A percentile compares a stretch with the other conserved stretches of the same genome.
These are phyloP conservation scores for Fusarium sarcochroum DNA, from an alignment of 2,329 filamentous ascomycete species.

Conservation along the genomic window DNA sequence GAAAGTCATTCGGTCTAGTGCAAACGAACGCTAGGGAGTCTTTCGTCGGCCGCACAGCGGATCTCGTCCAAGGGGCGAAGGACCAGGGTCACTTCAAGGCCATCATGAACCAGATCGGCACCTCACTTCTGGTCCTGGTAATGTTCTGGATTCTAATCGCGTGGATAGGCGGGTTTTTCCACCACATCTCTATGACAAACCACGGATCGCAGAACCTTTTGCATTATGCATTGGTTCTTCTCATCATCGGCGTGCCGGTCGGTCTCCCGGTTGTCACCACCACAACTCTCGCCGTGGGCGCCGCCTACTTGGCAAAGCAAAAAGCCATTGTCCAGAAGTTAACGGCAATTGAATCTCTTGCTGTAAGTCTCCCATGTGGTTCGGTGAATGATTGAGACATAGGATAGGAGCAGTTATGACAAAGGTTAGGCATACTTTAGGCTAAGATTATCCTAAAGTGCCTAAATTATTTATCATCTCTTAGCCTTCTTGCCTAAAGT, in stretches of 20 bases:
- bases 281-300: slow-evolving; percentile 31
- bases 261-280: slow-evolving; percentile 35
- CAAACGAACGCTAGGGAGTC: slow-evolving; percentile 24
- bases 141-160: slow-evolving; percentile 34
- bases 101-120: slow-evolving; percentile 37
- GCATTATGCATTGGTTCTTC: slow-evolving; percentile 31
- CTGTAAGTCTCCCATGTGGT: not conserved
- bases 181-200: slow-evolving; percentile 19
- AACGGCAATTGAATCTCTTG: slow-evolving; percentile 16
- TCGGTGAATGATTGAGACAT: too few species aligned
- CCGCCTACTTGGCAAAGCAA: slow-evolving; percentile 30
- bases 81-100: slow-evolving; percentile 39
- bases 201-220: slow-evolving; percentile 33
- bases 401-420: too few species aligned
- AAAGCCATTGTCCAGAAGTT: slow-evolving; percentile 35
- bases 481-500: too few species aligned
- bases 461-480: too few species aligned
- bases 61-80: slow-evolving; percentile 34
- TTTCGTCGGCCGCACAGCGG: slow-evolving; percentile 32
- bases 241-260: slow-evolving; percentile 36
- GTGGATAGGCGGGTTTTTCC: slow-evolving; percentile 36
- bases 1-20: slow-evolving; percentile 25
- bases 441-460: too few species aligned
- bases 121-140: slow-evolving; percentile 24
- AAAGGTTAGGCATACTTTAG: too few species aligned